phyloP scores from a whole-genome alignment of 164 flowering plant species.

The Santalum album region DNA sequence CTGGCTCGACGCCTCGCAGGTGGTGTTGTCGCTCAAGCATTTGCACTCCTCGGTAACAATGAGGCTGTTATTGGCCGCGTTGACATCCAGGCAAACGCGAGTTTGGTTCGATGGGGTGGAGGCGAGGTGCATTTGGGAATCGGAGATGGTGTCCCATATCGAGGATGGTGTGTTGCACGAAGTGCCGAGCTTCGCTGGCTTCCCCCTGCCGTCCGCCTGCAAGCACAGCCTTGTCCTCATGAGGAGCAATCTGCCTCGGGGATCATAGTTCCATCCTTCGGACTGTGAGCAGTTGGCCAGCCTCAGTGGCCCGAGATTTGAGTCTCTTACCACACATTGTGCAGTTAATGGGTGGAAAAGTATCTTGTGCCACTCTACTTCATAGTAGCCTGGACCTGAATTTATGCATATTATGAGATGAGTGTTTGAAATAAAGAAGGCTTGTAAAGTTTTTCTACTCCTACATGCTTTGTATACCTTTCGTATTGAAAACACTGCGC shows the following conservation, averaged over 20 bases:
- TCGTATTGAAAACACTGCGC: too few relatives aligned
- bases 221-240: conserved; percentile 51
- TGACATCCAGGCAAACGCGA: conserved; percentile 60
- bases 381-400: conserved; percentile 71
- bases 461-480: too few relatives aligned
- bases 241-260: conserved; percentile 23
- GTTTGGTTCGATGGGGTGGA: conserved; percentile 24
- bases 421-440: too few relatives aligned
- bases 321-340: conserved; percentile 38
- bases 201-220: conserved; percentile 32
- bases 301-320: conserved; percentile 27
- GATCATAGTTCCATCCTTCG: conserved; percentile 47
- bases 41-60: conserved; percentile 42
- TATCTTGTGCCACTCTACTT: conserved; percentile 25
- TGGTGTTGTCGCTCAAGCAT: conserved; percentile 36
- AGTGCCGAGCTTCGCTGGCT: conserved; percentile 39
- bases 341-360: conserved; percentile 68
- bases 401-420: neutral
- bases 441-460: too few relatives aligned
- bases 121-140: conserved; percentile 61
- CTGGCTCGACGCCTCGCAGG: conserved; percentile 68
- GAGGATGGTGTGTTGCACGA: conserved; percentile 28
- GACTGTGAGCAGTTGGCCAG: conserved; percentile 57
- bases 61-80: conserved; percentile 31
- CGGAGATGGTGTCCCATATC: conserved; percentile 53